Base-by-base conservation (phyloP, 2,329 filamentous ascomycete genomes). In the Lasiodiplodia theobromae region DNA sequence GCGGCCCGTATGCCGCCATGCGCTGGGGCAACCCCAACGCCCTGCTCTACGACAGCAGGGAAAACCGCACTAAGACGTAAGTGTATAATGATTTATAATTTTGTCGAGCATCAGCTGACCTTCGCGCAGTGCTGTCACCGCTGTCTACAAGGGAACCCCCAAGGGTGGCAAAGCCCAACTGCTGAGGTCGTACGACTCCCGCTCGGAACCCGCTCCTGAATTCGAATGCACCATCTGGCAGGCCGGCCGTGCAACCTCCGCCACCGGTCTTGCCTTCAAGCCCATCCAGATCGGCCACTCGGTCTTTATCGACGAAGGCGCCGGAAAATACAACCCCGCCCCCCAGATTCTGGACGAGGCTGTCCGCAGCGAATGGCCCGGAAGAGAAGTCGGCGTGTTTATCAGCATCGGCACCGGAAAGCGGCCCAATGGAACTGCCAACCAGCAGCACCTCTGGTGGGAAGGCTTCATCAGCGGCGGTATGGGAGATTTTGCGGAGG, bases 171-270 rank as follows among this genome's bases (percentile, higher is more conserved):
- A 88, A 1, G 87, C 94, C 2, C 90, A 90, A 10, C 80, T 98
- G 69, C 84, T 99, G 67, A 91, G 96, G 72, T 98, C 95, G 2
- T 99, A 99, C 80, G 95, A 98, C 78, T 98, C 96, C 18, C 88
- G 95, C 74, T 93, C 92, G 79, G 96, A 98, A 78, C 92, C 94
- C 0, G 88, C 94, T 0, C 92, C 95, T 2, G 94, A 97, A 78
- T 95, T 93, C 70, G 92, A 97, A 76, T 97, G 94, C 80, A 97
- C 91, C 56, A 96, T 99, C 68, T 99, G 96, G 96, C 91, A 99
- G 81, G 96, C 96, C 4, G 96, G 96, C 12, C 89, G 96, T 70
- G 96, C 96, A n/a, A 99, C 96, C 0, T 93, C 88, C 66, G 93
- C 96, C 0, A 96, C 95, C 0, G 93, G 92, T 0, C 85, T 97